Evolutionary conservation across 768 basidiomycete genomes (phyloP), one percentile per base, ranked within the genome.

Genomic region (Kwoniella heveanensis): DNA sequence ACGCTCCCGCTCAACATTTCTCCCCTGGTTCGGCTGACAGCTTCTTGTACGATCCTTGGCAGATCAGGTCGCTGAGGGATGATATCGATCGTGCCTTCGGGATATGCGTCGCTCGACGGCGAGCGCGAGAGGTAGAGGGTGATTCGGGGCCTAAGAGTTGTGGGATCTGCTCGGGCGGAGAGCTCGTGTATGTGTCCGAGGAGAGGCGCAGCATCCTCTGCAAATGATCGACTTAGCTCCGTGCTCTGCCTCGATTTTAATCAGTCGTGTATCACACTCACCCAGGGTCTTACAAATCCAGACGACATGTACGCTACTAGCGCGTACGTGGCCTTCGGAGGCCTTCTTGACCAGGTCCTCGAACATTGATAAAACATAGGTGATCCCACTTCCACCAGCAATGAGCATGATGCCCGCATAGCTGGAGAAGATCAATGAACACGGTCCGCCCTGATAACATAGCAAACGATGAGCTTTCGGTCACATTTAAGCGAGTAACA

Each of bases 301-400:
- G 6, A 90, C 80, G 27, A 92, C 79, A 54, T 88, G 86, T 64
- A 90, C 84, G 9, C 82, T 73, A 66, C 86, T 85, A 21, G 85
- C 81, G 51, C 86, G 82, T 54, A 85, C 84, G 44, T 80, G 78
- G 7, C 85, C 84, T 17, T 64, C 64, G 27, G 71, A 66, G 5
- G 76, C 68, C 24, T 62, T 58, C 24, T 77, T 78, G 44, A 90
- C 83, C 24, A 91, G 82, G 56, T 90, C 89, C 61, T 88, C 84
- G 13, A 88, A 83, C 2, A 84, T 80, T 8, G 85, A 83, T 44
- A 90, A 82, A 0, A 84, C 85, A 62, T 88, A 90, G 0, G 88
- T 86, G 70, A 92, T 88, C 0, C 90, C 90, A 58, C 87, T 88
- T 1, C 90, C 90, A 1, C 88, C 90, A n/a, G 84, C 86, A 17